These are phyloP conservation scores for Wilcoxina mikolae DNA, from an alignment of 495 filamentous ascomycete genomes.

Conservation along the genomic window DNA sequence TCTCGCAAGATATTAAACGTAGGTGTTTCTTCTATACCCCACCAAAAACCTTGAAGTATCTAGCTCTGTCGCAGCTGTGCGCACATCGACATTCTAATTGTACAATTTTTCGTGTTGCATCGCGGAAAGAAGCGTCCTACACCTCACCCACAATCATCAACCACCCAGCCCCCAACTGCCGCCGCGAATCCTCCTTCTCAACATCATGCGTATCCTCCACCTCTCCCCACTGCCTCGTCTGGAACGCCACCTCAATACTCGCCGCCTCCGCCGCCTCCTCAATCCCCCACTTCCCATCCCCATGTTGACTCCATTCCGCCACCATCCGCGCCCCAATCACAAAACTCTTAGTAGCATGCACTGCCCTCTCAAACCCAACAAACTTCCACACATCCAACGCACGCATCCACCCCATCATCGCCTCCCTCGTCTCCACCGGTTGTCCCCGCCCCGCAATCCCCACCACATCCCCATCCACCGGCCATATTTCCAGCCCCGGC, in stretches of 20 bases:
- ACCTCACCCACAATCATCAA: conserved; percentile 13
- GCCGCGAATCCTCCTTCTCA: conserved; percentile 72
- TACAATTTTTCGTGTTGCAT: too few relatives aligned
- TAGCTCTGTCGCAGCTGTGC: too few relatives aligned
- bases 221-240: conserved; percentile 83
- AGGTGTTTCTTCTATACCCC: too few relatives aligned
- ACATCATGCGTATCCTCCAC: conserved; percentile 99
- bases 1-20: too few relatives aligned
- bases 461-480: conserved; percentile 54
- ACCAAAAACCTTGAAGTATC: too few relatives aligned
- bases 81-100: too few relatives aligned
- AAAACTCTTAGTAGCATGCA: conserved; percentile 74
- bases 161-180: conserved; percentile 53
- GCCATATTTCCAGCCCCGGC: conserved; percentile 64
- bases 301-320: conserved; percentile 75
- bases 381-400: conserved; percentile 61
- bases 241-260: conserved; percentile 77
- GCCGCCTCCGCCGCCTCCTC: conserved; percentile 62
- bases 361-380: conserved; percentile 68
- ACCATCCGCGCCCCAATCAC: conserved; percentile 61
- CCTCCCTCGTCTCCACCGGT: conserved; percentile 52
- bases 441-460: conserved; percentile 47
- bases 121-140: background rate
- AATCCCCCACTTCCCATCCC: conserved; percentile 41
- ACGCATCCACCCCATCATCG: conserved; percentile 65